These are phyloP conservation scores for Schwanniomyces yamadae DNA, from an alignment of 805 yeast species.

Conservation along the genomic window DNA sequence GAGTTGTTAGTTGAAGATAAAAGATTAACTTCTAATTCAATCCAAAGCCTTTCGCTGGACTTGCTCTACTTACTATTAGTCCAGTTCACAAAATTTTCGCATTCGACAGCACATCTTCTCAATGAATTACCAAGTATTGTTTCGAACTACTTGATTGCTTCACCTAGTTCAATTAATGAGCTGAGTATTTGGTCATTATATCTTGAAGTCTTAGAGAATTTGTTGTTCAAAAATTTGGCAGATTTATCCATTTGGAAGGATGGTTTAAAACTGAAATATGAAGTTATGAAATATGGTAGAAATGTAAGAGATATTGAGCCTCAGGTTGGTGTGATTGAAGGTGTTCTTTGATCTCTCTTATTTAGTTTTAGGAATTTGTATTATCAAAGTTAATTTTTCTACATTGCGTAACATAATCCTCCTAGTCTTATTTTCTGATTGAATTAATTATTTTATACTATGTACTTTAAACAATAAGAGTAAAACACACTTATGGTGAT, in stretches of 20 bases:
- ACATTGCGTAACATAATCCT: too few relatives aligned
- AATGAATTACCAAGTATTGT: slow-evolving; percentile 24
- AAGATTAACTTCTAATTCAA: slow-evolving; percentile 9
- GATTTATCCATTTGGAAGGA: slow-evolving; percentile 23
- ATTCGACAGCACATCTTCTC: slow-evolving; percentile 21
- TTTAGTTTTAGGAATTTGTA: too few relatives aligned
- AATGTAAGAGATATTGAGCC: slow-evolving; percentile 15
- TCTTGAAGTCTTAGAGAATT: slow-evolving; percentile 20
- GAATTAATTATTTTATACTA: too few relatives aligned
- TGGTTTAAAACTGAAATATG: slow-evolving; percentile 15
- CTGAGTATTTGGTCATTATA: slow-evolving; percentile 26
- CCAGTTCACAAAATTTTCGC: slow-evolving; percentile 17
- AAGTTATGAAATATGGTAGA: slow-evolving; percentile 26
- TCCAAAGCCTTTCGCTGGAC: slow-evolving; percentile 20
- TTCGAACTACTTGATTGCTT: slow-evolving; percentile 18
- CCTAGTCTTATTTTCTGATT: too few relatives aligned
- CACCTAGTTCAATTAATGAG: slow-evolving; percentile 14
- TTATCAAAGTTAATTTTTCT: too few relatives aligned
- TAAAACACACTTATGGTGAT: too few relatives aligned
- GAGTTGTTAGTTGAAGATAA: slow-evolving; percentile 8
- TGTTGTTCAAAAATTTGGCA: slow-evolving; percentile 12
- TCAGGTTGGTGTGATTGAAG: slow-evolving; percentile 25
- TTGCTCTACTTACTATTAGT: slow-evolving; percentile 19
- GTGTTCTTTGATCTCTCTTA: slow-evolving; percentile 6
- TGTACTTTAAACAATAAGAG: too few relatives aligned